phyloP scores from a whole-genome alignment of 805 yeast species.

The Metschnikowia henanensis region DNA sequence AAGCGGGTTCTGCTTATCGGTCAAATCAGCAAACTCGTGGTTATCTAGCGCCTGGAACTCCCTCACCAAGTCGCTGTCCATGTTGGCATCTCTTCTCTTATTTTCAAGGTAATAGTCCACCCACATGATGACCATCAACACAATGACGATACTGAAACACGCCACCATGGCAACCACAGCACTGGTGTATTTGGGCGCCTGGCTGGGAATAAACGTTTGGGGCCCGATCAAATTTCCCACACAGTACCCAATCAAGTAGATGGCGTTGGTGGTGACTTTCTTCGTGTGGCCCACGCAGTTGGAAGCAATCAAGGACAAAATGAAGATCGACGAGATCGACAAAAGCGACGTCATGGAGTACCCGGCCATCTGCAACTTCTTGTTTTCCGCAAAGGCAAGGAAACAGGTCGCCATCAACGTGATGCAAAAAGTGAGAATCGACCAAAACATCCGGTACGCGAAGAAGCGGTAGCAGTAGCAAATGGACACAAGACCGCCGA shows the following conservation, averaged over 20 bases:
- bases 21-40: slow-evolving; percentile 51
- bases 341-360: slow-evolving; percentile 33
- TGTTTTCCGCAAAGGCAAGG: slow-evolving; percentile 41
- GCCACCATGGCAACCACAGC: slow-evolving; percentile 43
- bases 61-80: slow-evolving; percentile 17
- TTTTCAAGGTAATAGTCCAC: slow-evolving; percentile 35
- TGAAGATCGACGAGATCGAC: slow-evolving; percentile 32
- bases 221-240: slow-evolving; percentile 59
- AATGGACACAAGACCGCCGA: slow-evolving; percentile 36
- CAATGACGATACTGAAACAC: slow-evolving; percentile 29
- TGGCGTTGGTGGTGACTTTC: slow-evolving; percentile 47
- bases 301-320: slow-evolving; percentile 40
- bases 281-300: slow-evolving; percentile 60
- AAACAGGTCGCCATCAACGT: slow-evolving; percentile 31
- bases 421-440: slow-evolving; percentile 24
- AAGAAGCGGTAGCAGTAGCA: slow-evolving; percentile 25
- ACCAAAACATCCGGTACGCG: slow-evolving; percentile 31
- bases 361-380: slow-evolving; percentile 28
- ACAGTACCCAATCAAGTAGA: slow-evolving; percentile 49
- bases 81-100: slow-evolving; percentile 32
- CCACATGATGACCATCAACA: slow-evolving; percentile 25
- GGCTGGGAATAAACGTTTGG: slow-evolving; percentile 42
- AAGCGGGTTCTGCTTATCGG: slow-evolving; percentile 53
- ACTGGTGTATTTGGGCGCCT: slow-evolving; percentile 43
- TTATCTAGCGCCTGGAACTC: slow-evolving; percentile 35